Base-by-base conservation (phyloP, 345 rosid genomes). In the Kandelia obovata region DNA sequence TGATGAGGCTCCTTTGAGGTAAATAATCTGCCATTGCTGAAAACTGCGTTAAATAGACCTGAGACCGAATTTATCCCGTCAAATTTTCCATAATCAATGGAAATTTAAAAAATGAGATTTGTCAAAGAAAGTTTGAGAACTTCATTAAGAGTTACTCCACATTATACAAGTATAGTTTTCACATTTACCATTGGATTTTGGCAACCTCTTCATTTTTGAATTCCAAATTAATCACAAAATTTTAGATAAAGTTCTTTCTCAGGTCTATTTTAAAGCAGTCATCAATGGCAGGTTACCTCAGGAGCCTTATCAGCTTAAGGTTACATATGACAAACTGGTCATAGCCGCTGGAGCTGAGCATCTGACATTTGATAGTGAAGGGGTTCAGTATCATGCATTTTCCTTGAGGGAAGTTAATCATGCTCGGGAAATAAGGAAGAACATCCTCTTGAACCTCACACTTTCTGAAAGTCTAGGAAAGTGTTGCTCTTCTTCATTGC, bases 261-360 rank as follows among this genome's bases (percentile, higher is more conserved):
- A 95, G 99, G 91, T 95, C 25, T 88, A 84, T 68, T 95, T 96
- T 74, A 83, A 90, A 88, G 81, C 96, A 15, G 75, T 80, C 19
- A 82, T 83, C 68, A 76, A 85, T 26, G 83, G 85, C 0, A 81
- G 72, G 46, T 65, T 84, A 60, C 71, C 87, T 53, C 30, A 78
- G 2, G 86, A 90, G 61, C 97, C 97, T 65, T 82, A 89, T 85
- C 73, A 64, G 70, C 92, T 92, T 69, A 89, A 83, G 80, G 92
- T 90, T 15, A 94, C 97, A 19, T 90, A 92, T 65, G 97, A 92
- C 80, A 90, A 90, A 75, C 87, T 95, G 1, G 84, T 88, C 61
- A 86, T 95, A 43, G 92, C 96, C 64, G 87, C 93, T 7, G 96
- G 98, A 70, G 90, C 97, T 5, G 97, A 90, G 81, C 96, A 96